These are phyloP conservation scores for Fraxinus pennsylvanica DNA, from an alignment of 257 asterid species.

Conservation along the genomic window DNA sequence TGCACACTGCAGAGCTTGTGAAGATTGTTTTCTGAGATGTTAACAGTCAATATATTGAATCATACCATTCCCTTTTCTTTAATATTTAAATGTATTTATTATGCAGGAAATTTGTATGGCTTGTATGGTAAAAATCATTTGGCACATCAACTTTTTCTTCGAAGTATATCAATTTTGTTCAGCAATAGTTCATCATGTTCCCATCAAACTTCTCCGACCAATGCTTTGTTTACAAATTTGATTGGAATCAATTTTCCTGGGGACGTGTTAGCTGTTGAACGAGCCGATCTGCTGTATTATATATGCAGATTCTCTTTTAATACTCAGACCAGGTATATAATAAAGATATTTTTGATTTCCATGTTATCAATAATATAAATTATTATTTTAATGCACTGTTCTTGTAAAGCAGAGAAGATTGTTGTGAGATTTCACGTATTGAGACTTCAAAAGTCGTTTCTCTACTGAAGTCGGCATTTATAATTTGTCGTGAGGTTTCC, in stretches of 20 bases:
- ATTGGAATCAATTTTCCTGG: too few species aligned
- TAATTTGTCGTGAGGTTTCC: slow-evolving; percentile 73
- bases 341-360: slow-evolving; percentile 9
- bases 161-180: slow-evolving; percentile 44
- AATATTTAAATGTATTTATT: slow-evolving; percentile 23
- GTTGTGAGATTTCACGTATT: slow-evolving; percentile 59
- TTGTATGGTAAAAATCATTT: slow-evolving; percentile 60
- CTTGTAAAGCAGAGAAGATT: slow-evolving; percentile 47
- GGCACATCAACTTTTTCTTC: slow-evolving; percentile 61
- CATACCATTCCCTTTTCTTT: slow-evolving; percentile 10
- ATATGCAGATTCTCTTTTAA: slow-evolving; percentile 68
- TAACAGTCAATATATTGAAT: not conserved
- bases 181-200: slow-evolving; percentile 52
- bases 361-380: not conserved
- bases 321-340: slow-evolving; percentile 55
- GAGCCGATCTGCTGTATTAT: slow-evolving; percentile 47
- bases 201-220: slow-evolving; percentile 49
- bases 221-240: slow-evolving; percentile 40
- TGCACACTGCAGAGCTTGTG: not conserved
- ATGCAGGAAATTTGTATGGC: slow-evolving; percentile 64
- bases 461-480: slow-evolving; percentile 72
- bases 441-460: slow-evolving; percentile 51
- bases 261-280: too few species aligned
- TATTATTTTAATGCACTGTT: slow-evolving; percentile 13
- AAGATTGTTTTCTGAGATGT: slow-evolving; percentile 15